Percentiles rank a stretch among this genome's conserved stretches.
phyloP scores from a whole-genome alignment of 305 asterid genomes.

The Fraxinus platypoda region DNA sequence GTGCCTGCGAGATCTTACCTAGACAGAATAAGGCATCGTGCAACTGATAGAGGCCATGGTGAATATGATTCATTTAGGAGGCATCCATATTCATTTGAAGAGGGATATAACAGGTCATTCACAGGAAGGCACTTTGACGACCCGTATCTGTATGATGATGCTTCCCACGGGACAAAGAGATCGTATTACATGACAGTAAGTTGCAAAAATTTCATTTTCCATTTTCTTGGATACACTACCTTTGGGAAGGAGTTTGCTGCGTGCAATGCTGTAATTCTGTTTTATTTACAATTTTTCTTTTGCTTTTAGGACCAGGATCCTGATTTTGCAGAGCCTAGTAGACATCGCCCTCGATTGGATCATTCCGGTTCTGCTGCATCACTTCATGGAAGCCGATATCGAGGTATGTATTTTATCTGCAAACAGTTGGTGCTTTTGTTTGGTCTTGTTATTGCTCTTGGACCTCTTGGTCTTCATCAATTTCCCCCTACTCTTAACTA shows the following conservation, averaged over 20 bases:
- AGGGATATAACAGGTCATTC: conserved; percentile 35
- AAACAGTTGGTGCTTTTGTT: neutral
- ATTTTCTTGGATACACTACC: neutral
- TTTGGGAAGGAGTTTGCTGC: neutral
- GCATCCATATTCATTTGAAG: conserved; percentile 39
- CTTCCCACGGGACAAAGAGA: conserved; percentile 45
- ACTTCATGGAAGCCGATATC: conserved; percentile 32
- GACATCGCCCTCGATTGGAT: conserved; percentile 43
- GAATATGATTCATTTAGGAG: conserved; percentile 37
- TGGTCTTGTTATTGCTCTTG: neutral
- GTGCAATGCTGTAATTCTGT: neutral
- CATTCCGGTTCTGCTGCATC: conserved; percentile 38
- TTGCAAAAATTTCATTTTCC: neutral
- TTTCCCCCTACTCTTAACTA: neutral
- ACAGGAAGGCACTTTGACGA: conserved; percentile 46
- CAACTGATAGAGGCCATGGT: conserved; percentile 29
- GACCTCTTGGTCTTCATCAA: conserved; percentile 9
- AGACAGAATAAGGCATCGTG: conserved; percentile 38
- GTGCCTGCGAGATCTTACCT: conserved; percentile 27
- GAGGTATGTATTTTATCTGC: conserved; percentile 26
- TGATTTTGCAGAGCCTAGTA: conserved; percentile 44
- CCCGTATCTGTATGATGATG: conserved; percentile 36
- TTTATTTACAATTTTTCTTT: conserved; percentile 11
- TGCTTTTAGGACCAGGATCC: conserved; percentile 40
- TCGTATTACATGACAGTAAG: conserved; percentile 48